Percentiles rank a stretch among this genome's conserved stretches.
phyloP scores from a whole-genome alignment of 495 filamentous ascomycete genomes.

The Beverwykella pulmonaria region DNA sequence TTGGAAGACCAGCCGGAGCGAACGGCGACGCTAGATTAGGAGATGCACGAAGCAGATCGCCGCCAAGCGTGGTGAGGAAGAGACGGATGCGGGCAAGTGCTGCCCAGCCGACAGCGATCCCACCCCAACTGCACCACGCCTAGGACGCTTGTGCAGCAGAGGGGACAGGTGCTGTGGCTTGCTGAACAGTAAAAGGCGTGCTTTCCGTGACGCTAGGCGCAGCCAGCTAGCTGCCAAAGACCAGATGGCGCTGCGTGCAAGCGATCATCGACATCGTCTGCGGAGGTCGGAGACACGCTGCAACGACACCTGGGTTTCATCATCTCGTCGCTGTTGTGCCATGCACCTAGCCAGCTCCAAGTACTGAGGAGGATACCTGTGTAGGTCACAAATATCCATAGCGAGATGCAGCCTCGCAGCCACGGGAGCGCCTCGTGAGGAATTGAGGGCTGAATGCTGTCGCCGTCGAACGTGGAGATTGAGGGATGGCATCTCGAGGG shows the following conservation, averaged over 20 bases:
- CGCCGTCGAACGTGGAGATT: too few species aligned
- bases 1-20: constrained; percentile 6
- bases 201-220: background rate
- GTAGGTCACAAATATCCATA: background rate
- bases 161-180: background rate
- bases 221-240: background rate
- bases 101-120: background rate
- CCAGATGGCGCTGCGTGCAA: background rate
- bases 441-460: background rate
- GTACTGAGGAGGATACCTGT: background rate
- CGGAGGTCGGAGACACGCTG: background rate
- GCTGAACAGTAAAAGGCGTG: background rate
- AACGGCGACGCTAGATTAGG: background rate
- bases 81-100: constrained; percentile 12
- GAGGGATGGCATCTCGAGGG: background rate
- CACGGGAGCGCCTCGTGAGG: background rate
- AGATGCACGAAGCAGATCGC: constrained; percentile 18
- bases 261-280: background rate
- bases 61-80: background rate
- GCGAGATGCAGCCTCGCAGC: background rate
- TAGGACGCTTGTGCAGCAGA: background rate
- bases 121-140: background rate
- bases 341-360: background rate
- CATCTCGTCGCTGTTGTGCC: background rate
- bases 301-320: background rate